These are phyloP conservation scores for Mariannaea elegans DNA, from an alignment of 2,329 filamentous ascomycete genomes.

Conservation along the genomic window DNA sequence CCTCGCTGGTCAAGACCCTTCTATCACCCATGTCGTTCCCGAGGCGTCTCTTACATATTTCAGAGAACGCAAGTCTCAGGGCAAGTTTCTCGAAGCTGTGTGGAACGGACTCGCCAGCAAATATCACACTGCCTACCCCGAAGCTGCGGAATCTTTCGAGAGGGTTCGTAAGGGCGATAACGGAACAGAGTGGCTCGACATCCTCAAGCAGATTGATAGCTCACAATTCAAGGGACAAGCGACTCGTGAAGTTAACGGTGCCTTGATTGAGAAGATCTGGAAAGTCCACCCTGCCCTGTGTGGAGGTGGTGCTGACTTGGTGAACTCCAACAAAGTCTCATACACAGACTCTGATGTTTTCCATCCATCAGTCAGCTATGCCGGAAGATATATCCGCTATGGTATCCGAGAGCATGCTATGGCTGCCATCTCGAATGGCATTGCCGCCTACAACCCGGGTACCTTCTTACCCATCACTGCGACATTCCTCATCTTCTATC, in stretches of 20 bases:
- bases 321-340: constrained; percentile 55
- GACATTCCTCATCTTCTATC: constrained; percentile 67
- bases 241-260: constrained; percentile 51
- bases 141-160: constrained; percentile 6
- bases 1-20: constrained; percentile 39
- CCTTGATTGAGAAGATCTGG: constrained; percentile 33
- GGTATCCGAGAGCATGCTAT: constrained; percentile 62
- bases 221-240: constrained; percentile 25
- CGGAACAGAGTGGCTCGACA: constrained; percentile 18
- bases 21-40: constrained; percentile 43
- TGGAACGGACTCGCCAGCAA: constrained; percentile 57
- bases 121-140: constrained; percentile 43
- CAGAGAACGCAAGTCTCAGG: constrained; percentile 54
- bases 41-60: constrained; percentile 63
- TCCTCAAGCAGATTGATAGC: constrained; percentile 23
- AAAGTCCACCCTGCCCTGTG: constrained; percentile 27
- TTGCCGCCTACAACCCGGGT: constrained; percentile 54
- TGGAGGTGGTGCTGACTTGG: constrained; percentile 51
- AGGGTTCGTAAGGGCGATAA: constrained; percentile 7
- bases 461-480: constrained; percentile 64
- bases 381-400: constrained; percentile 57
- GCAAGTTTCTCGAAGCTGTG: constrained; percentile 53
- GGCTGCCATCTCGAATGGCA: constrained; percentile 56
- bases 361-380: constrained; percentile 38
- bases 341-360: constrained; percentile 44